phyloP scores from a whole-genome alignment of 2,329 filamentous ascomycete species.

The Trichoderma harzianum region DNA sequence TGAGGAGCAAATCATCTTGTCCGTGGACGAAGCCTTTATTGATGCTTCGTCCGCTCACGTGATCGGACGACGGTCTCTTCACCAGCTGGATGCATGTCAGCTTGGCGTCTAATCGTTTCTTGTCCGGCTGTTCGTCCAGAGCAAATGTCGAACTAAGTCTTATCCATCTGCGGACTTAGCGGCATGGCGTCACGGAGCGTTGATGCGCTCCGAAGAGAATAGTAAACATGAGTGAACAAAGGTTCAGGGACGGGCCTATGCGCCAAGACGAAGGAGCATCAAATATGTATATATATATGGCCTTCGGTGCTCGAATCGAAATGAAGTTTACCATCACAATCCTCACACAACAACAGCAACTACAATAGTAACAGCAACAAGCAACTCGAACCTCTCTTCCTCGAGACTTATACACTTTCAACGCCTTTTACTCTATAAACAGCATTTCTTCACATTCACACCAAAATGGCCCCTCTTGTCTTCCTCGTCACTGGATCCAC shows the following conservation, averaged over 20 bases:
- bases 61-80: neutral
- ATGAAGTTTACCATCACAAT: neutral
- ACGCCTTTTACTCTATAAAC: neutral
- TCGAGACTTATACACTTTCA: too few relatives aligned
- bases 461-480: constrained; percentile 28
- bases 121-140: neutral
- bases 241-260: neutral
- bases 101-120: neutral
- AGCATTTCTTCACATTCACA: neutral
- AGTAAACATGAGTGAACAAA: neutral
- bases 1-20: constrained; percentile 2
- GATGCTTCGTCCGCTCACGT: neutral
- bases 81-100: neutral
- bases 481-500: constrained; percentile 36
- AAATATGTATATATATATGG: neutral
- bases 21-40: constrained; percentile 20
- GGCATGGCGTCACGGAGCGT: neutral
- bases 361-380: neutral
- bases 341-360: neutral
- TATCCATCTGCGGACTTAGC: neutral
- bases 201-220: neutral
- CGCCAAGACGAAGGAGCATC: neutral
- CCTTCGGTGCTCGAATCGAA: neutral
- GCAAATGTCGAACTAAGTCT: neutral
- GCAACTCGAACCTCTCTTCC: neutral